These are phyloP conservation scores for Xerophyta viscosa DNA, from an alignment of 106 monocot genomes.

Conservation along the genomic window DNA sequence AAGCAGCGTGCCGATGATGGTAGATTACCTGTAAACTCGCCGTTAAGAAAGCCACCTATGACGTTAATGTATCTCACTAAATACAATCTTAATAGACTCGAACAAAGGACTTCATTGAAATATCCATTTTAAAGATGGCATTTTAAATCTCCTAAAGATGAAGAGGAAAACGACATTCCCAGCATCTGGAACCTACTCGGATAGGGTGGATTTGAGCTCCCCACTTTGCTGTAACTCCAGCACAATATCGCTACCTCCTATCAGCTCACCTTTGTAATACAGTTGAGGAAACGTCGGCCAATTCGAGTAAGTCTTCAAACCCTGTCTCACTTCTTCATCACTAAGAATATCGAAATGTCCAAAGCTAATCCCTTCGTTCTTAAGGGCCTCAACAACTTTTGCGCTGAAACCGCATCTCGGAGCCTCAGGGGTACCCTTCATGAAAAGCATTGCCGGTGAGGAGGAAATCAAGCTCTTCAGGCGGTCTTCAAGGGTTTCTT, in stretches of 20 bases:
- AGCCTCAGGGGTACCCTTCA: constrained; percentile 83
- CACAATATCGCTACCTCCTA: constrained; percentile 89
- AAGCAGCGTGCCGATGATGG: too few relatives aligned
- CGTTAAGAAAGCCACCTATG: too few relatives aligned
- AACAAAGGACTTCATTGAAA: too few relatives aligned
- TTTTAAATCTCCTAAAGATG: too few relatives aligned
- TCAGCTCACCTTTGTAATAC: constrained; percentile 80
- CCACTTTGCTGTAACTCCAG: constrained; percentile 57
- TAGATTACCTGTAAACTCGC: too few relatives aligned
- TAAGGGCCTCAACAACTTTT: constrained; percentile 82
- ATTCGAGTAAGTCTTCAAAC: constrained; percentile 77
- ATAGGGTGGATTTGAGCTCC: constrained; percentile 74
- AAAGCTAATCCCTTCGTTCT: constrained; percentile 57
- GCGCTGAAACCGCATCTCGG: constrained; percentile 86
- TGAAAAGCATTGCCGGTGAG: constrained; percentile 62
- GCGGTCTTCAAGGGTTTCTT: constrained; percentile 41
- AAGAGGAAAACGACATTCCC: background rate
- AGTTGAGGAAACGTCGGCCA: constrained; percentile 97
- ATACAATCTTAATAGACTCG: too few relatives aligned
- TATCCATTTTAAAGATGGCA: too few relatives aligned
- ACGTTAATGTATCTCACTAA: too few relatives aligned
- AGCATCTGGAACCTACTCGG: constrained; percentile 18
- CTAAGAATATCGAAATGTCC: constrained; percentile 77
- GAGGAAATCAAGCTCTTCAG: constrained; percentile 56
- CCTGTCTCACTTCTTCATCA: constrained; percentile 92